Conservation (phyloP, 2,329 filamentous ascomycete species). For the Allantophomopsis lycopodina region DNA sequence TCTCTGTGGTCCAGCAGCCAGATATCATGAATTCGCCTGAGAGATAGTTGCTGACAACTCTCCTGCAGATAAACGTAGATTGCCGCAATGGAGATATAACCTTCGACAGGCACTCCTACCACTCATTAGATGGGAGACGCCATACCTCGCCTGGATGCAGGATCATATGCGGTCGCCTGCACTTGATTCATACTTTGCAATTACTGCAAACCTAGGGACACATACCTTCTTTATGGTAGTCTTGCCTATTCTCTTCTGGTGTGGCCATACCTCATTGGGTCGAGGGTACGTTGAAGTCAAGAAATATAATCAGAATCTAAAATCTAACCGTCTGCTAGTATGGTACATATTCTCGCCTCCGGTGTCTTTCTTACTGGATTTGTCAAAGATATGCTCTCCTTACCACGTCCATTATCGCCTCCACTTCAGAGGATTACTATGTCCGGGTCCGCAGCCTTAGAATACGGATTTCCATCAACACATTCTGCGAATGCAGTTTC, state of each 20-base stretch:
- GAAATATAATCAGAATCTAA: conserved; percentile 1
- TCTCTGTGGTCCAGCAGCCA: too few species aligned
- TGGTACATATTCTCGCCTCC: conserved; percentile 62
- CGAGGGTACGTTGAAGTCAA: conserved; percentile 53
- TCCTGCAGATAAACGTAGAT: conserved; percentile 58
- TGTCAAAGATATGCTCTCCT: conserved; percentile 84
- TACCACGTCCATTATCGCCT: conserved; percentile 83
- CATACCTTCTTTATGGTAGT: conserved; percentile 99
- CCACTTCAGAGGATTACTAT: conserved; percentile 91
- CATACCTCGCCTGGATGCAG: conserved; percentile 82
- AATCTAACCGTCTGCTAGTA: conserved; percentile 23
- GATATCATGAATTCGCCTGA: not conserved
- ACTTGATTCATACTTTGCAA: conserved; percentile 92
- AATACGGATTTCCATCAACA: conserved; percentile 95
- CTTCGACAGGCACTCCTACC: conserved; percentile 74
- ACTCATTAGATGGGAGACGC: conserved; percentile 87
- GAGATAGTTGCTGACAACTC: not conserved
- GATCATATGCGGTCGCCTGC: conserved; percentile 64
- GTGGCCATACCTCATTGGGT: conserved; percentile 71
- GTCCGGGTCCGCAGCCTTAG: conserved; percentile 87
- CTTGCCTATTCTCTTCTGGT: conserved; percentile 93
- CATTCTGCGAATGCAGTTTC: conserved; percentile 96
- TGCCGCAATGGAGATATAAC: conserved; percentile 80
- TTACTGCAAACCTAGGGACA: conserved; percentile 89
- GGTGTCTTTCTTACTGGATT: conserved; percentile 86